Base-by-base conservation (phyloP, 768 basidiomycete species). In the Dentipellis sp. region DNA sequence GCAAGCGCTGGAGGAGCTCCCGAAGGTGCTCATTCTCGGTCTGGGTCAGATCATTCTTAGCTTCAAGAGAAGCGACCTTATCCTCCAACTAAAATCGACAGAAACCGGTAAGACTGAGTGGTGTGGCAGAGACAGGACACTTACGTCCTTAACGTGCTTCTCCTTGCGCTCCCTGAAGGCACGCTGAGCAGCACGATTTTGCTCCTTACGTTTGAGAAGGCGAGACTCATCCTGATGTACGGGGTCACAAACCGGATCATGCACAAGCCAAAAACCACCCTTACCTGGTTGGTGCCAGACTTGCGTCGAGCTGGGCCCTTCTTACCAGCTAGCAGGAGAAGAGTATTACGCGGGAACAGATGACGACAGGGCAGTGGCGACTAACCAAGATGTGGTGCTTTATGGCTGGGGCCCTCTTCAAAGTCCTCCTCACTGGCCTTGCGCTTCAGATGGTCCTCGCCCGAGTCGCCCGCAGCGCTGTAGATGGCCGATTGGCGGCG, bases 111-210 rank as follows among this genome's bases (percentile, higher is more conserved):
- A 39, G 4, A 21, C 46, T 29, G 29, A 3, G 29, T 29, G 29
- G 29, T 29, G 29, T 45, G 56, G 61, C 53, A 60, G 11, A 19
- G 39, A 35, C 10, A 23, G 9, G 17, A 42, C 11, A 78, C 91
- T 74, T 66, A 97, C 94, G 68, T 97, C 94, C 67, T 91, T 93
- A 61, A 98, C 91, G 69, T 97, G 94, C 65, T 91, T 92, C 73
- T 99, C 95, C 72, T 97, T 94, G 59, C 95, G 80, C 70, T 98
- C 97, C 55, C 95, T 77, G 75, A 99, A 99, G 1, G 95, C 95
- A 53, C 95, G 84, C 71, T 99, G 97, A 7, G 95, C 95, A 3
- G 94, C 93, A 55, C 95, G 79, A 64, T 99, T 99, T 72, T 98
- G 95, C 64, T 97, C 91, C 73, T 98, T 98, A 59, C 95, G 84